Evolutionary conservation across 164 flowering plant genomes (phyloP), one percentile per base, ranked within the genome.

Genomic region (Chimonanthus salicifolius): DNA sequence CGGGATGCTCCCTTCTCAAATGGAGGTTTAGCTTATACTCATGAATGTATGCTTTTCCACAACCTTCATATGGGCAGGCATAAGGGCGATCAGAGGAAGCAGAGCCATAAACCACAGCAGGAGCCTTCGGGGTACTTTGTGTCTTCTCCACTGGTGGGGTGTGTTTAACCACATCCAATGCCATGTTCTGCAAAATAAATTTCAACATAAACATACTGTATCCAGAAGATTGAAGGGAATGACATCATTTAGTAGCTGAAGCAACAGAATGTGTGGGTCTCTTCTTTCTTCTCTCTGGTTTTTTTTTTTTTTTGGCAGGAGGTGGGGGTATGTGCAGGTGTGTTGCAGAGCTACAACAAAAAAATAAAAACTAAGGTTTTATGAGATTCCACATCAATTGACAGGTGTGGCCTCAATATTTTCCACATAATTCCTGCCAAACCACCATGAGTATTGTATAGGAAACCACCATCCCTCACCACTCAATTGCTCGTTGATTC

Each of bases 21-120:
- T 95, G 99, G 69, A 95, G 98, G 74, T 95, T 95, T 6, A 95
- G 86, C 84, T 95, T 95, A 87, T 95, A 95, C 69, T 95, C 99
- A 64, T 95, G 98, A 72, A 92, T 95, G 84, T 95, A 95, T 44
- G 97, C 86, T 81, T 95, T 93, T 8, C 84, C 94, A 66, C 99
- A 95, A 51, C 98, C 97, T 77, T 88, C 90, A 66, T 92, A 95
- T 21, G 97, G 99, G 62, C 99, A 95, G 47, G 87, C 85, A 64
- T 89, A 92, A 54, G 99, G 99, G 11, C 99, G 93, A 48, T 92
- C 94, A 10, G 92, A 82, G 44, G 96, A 82, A 75, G 92, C 90
- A 63, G 95, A 86, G 63, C 85, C 90, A 78, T 89, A 85, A 60
- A 74, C 79, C 5, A 73, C 84, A 0, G 85, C 68, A 60, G 92